Base-by-base conservation (phyloP, 805 yeast species). In the Saturnispora galanensis region DNA sequence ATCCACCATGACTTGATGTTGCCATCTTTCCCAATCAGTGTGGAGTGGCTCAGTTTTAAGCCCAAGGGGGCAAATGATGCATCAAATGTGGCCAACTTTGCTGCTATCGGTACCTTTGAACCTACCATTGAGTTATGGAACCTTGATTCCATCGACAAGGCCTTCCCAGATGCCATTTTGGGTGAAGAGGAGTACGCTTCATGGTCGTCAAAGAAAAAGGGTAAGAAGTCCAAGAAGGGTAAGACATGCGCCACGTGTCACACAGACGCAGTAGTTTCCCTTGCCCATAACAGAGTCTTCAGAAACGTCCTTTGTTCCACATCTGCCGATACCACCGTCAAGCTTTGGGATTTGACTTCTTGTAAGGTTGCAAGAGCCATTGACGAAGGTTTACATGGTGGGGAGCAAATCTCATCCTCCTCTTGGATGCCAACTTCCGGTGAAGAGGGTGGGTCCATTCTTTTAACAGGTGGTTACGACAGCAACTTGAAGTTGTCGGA, bases 111-210 rank as follows among this genome's bases (percentile, higher is more conserved):
- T 59, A 85, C 97, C 2, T 90, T 93, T 61, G 97, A 90, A 55
- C 98, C 98, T 35, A 94, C 84, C 59, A 90, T 93, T 63, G 98
- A 93, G 66, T 75, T 93, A 49, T 93, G 97, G 97, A 88, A 93
- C 64, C 69, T 93, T 56, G 98, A 93, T 62, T 79, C 82, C 51
- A 70, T 90, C 31, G 97, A 93, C 54, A 87, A 87, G 57, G 90
- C 95, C 26, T 90, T 85, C 73, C 98, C 98, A 11, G 96, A 89
- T 59, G 74, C 84, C 53, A 87, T 93, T 50, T 70, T 93, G 48
- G 97, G 98, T 42, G 95, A 84, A 58, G 78, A 79, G 16, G 70
- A 65, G 33, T 66, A 65, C 4, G 57, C 54, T 6, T 58, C 36
- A 54, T 60, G 41, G 47, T 47, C 36, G 16, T 41, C 35, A 10